Conservation (phyloP, 2,329 filamentous ascomycete species). For the Cladophialophora yegresii region DNA sequence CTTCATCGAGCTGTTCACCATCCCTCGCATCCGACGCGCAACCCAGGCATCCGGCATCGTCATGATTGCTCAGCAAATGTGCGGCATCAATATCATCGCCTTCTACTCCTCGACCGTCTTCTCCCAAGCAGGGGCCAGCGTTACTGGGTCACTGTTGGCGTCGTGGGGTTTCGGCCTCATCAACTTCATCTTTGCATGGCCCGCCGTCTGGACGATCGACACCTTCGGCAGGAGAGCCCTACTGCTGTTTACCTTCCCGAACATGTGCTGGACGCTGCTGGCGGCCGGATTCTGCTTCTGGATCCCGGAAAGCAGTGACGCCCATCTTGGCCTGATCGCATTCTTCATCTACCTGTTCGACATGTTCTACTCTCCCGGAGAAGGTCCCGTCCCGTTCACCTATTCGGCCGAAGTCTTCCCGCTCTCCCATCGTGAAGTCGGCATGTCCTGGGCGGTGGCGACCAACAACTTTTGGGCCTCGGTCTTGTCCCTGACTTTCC, state of each 20-base stretch:
- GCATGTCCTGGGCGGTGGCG: constrained; percentile 51
- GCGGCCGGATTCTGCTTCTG: constrained; percentile 58
- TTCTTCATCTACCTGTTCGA: constrained; percentile 50
- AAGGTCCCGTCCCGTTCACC: constrained; percentile 66
- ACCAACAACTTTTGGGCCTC: constrained; percentile 54
- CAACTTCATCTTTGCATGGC: constrained; percentile 67
- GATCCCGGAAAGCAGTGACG: constrained; percentile 47
- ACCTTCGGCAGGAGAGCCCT: constrained; percentile 67
- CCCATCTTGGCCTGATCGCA: constrained; percentile 47
- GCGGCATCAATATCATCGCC: constrained; percentile 71
- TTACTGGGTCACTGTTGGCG: constrained; percentile 60
- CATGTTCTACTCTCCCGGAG: constrained; percentile 57
- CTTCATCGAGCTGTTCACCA: constrained; percentile 56
- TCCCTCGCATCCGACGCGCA: constrained; percentile 57
- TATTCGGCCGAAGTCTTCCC: constrained; percentile 69
- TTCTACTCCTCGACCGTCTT: constrained; percentile 70
- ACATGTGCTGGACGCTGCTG: constrained; percentile 60
- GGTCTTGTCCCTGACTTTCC: constrained; percentile 55
- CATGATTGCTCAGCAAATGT: constrained; percentile 78
- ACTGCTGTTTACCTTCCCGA: constrained; percentile 64
- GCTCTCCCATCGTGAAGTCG: constrained; percentile 60
- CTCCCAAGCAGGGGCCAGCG: constrained; percentile 56
- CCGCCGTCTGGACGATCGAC: constrained; percentile 62
- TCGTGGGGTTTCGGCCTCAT: constrained; percentile 67
- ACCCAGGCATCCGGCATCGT: constrained; percentile 75